A percentile compares a stretch with the other conserved stretches of the same genome.
Conservation (phyloP, 306 rosid genomes). For the Casuarina cunninghamiana region DNA sequence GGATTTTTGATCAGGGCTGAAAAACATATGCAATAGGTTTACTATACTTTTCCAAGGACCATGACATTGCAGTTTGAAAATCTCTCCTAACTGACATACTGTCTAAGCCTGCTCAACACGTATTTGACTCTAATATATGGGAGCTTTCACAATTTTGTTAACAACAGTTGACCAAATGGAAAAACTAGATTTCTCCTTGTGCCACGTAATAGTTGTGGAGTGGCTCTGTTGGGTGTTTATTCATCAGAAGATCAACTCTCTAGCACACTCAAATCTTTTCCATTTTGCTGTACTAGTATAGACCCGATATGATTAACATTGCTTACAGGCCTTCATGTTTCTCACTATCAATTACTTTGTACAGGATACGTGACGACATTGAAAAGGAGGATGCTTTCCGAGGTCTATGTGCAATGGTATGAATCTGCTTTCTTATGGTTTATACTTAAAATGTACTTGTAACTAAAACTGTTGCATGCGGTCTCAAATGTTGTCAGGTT, state of each 20-base stretch:
- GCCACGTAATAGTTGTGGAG: neutral
- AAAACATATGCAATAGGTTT: neutral
- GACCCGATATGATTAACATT: conserved; percentile 2
- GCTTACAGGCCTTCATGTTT: conserved; percentile 16
- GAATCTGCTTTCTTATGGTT: conserved; percentile 24
- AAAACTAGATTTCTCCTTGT: neutral
- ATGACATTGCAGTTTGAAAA: neutral
- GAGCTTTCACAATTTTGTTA: neutral
- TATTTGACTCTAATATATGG: neutral
- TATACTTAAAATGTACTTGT: neutral
- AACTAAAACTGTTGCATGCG: neutral
- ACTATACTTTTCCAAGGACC: neutral
- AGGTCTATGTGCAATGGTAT: conserved; percentile 96
- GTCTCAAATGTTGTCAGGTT: conserved; percentile 58
- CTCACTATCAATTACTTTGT: conserved; percentile 32
- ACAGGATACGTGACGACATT: conserved; percentile 94
- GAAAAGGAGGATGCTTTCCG: conserved; percentile 99
- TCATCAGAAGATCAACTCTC: conserved; percentile 7
- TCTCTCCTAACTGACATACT: neutral
- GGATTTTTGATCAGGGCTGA: neutral
- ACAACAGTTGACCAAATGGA: neutral
- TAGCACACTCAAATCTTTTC: neutral
- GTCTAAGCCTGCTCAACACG: neutral
- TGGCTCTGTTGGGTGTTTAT: neutral
- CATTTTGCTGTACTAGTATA: conserved; percentile 11